phyloP scores from a whole-genome alignment of 2,329 filamentous ascomycete genomes.

The Pyrenophora tritici-repentis region DNA sequence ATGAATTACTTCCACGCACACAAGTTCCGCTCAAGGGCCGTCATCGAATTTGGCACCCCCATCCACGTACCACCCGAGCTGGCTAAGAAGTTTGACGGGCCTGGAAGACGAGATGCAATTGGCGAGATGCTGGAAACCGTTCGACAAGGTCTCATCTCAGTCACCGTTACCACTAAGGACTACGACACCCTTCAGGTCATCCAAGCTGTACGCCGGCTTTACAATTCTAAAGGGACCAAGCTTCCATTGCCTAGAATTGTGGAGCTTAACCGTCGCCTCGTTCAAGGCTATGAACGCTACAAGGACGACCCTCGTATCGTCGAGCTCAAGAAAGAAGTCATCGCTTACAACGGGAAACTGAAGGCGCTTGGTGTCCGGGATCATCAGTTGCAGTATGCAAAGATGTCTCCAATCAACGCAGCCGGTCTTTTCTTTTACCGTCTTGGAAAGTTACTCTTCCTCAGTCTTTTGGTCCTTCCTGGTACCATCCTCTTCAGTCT shows the following conservation, averaged over 20 bases:
- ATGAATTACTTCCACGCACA: conserved; percentile 99
- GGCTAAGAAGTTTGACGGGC: conserved; percentile 81
- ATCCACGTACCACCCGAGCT: conserved; percentile 83
- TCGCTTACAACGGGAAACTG: conserved; percentile 84
- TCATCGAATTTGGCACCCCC: conserved; percentile 91
- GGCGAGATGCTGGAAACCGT: conserved; percentile 83
- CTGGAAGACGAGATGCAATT: conserved; percentile 76
- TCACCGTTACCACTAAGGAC: conserved; percentile 90
- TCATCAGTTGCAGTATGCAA: conserved; percentile 92
- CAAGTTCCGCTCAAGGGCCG: conserved; percentile 94
- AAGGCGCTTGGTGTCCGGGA: conserved; percentile 86
- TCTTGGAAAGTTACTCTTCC: conserved; percentile 73
- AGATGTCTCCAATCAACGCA: conserved; percentile 77
- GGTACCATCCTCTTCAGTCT: conserved; percentile 80
- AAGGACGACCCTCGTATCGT: conserved; percentile 88
- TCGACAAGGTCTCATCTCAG: conserved; percentile 80
- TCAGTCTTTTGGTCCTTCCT: conserved; percentile 81
- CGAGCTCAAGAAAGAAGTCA: conserved; percentile 73
- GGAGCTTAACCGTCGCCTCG: conserved; percentile 88
- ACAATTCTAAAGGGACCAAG: conserved; percentile 93
- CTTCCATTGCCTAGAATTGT: conserved; percentile 89
- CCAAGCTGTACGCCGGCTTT: conserved; percentile 88
- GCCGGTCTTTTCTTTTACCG: conserved; percentile 79
- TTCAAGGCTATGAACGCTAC: conserved; percentile 89
- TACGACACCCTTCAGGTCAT: conserved; percentile 98